Conservation (phyloP, 371 early-diverging fungal species). For the Chytridium lagenaria region DNA sequence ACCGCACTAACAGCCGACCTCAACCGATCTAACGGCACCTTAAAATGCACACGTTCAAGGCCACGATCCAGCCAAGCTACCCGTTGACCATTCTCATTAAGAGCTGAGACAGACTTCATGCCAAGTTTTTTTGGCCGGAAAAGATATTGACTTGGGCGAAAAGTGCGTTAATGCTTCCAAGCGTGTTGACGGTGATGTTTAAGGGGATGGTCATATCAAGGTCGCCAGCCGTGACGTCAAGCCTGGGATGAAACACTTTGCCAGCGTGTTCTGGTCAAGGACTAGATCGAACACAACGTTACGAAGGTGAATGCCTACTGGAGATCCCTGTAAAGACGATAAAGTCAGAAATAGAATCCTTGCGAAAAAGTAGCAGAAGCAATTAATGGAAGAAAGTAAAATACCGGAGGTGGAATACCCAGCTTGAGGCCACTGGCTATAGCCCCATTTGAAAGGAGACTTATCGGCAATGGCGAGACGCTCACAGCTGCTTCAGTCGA, state of each 20-base stretch:
- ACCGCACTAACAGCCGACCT: background rate
- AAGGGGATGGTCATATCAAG: background rate
- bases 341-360: too few relatives aligned
- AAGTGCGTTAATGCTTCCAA: conserved; percentile 1
- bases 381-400: too few relatives aligned
- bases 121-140: background rate
- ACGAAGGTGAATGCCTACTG: background rate
- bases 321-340: background rate
- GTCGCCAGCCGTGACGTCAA: conserved; percentile 1
- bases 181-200: background rate
- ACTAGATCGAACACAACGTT: background rate
- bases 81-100: conserved; percentile 4
- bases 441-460: background rate
- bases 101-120: background rate
- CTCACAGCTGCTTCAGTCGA: background rate
- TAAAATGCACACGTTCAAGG: background rate
- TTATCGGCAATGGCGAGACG: background rate
- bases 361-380: background rate
- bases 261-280: background rate
- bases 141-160: background rate
- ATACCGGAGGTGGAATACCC: background rate
- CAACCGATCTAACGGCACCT: background rate
- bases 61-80: background rate
- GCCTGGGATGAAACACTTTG: background rate
- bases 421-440: background rate